Base-by-base conservation (phyloP, 2,329 filamentous ascomycete species). In the Akanthomyces lecanii region DNA sequence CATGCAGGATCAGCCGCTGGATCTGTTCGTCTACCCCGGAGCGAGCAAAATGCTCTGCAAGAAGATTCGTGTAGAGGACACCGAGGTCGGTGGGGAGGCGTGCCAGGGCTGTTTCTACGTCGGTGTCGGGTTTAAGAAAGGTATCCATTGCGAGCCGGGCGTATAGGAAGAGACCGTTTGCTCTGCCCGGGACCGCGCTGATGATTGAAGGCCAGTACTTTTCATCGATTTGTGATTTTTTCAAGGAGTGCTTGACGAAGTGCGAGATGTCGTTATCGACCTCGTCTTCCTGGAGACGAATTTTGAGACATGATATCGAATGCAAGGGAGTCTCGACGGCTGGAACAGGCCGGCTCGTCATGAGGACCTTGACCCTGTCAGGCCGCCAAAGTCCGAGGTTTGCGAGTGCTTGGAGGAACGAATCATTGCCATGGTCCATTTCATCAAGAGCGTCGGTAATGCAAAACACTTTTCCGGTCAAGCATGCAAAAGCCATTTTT, bases 371-470 rank as follows among this genome's bases (percentile, higher is more conserved):
- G 63, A 79, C 68, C 8, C 65, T 68, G 0, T 52, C 58, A 1
- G 77, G 72, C 3, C 64, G 66, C 67, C 68, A 70, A 5, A 69
- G 64, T 0, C 73, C 75, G 0, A 81, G 68, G 0, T 65, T 58
- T 1, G 68, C 70, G 0, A 82, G 67, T 2, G 66, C 55, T 4
- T 71, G 53, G 2, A 80, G 63, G 36, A 80, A 78, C 0, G 64
- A 44, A 3, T 74, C 72, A 18, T 77, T 68, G 0, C 69, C 74
- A n/a, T 67, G 45, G 47, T 79, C 75, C 74, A 82, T 80, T 67
- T 82, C 79, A 63, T 82, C 80, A 2, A 82, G 69, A 0, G 78
- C 78, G 64, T 81, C 79, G 0, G 71, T 71, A 2, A 82, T 70
- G 40, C 74, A 76, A 57, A 76, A 81, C 0, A 72, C 75, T 4